These are phyloP conservation scores for Geum urbanum DNA, from an alignment of 306 rosid genomes.

Conservation along the genomic window DNA sequence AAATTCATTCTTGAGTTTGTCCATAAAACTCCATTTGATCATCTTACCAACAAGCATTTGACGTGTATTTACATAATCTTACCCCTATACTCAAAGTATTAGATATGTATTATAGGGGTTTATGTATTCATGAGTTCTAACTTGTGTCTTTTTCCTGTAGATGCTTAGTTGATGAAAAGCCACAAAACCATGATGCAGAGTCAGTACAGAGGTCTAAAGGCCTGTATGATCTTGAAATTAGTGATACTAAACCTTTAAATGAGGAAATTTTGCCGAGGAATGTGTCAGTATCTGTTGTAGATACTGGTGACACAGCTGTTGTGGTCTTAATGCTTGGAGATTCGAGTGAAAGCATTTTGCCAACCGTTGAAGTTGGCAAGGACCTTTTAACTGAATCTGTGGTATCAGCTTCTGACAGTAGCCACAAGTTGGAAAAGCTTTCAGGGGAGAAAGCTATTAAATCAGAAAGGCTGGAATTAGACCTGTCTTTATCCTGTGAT, in stretches of 20 bases:
- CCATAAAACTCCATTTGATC: slow-evolving; percentile 3
- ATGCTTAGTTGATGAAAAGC: slow-evolving; percentile 52
- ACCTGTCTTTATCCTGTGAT: slow-evolving; percentile 51
- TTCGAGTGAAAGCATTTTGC: slow-evolving; percentile 35
- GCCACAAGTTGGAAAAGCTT: slow-evolving; percentile 31
- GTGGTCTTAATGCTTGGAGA: slow-evolving; percentile 80
- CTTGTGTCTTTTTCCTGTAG: slow-evolving; percentile 46
- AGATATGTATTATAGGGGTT: no score
- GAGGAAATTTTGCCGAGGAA: slow-evolving; percentile 54
- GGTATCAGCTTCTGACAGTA: slow-evolving; percentile 34
- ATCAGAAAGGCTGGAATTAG: slow-evolving; percentile 49
- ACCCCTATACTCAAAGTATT: not conserved
- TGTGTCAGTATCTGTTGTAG: slow-evolving; percentile 81
- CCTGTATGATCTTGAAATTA: slow-evolving; percentile 34
- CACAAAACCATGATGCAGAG: slow-evolving; percentile 39
- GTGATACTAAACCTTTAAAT: slow-evolving; percentile 31
- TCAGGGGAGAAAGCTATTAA: slow-evolving; percentile 24
- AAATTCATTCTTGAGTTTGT: not conserved
- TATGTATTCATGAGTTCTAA: slow-evolving; percentile 9
- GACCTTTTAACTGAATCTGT: slow-evolving; percentile 43
- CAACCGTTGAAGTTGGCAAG: slow-evolving; percentile 44
- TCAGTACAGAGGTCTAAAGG: slow-evolving; percentile 30
- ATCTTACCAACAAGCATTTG: slow-evolving; percentile 15
- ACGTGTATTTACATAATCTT: slow-evolving; percentile 5
- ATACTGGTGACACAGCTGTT: slow-evolving; percentile 87